Evolutionary conservation across 169 alveolate species (phyloP).

Genomic region (Theileria annulata): DNA sequence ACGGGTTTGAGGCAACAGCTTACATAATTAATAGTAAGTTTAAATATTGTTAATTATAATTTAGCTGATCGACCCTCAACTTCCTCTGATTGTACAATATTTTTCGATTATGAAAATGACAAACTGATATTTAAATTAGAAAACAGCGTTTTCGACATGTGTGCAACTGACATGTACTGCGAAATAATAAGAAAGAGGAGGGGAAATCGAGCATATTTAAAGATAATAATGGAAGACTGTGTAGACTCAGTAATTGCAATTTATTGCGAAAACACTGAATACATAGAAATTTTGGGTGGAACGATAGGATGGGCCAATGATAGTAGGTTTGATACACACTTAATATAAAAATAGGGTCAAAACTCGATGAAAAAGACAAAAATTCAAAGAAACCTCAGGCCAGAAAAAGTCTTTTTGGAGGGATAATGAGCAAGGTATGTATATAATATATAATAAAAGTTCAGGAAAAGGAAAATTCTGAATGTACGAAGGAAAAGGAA

Average conservation of each 20-base stretch:
- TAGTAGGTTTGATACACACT: neutral
- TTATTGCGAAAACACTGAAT: slow-evolving; percentile 27
- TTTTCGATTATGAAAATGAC: slow-evolving; percentile 46
- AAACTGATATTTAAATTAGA: slow-evolving; percentile 33
- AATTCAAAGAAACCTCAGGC: neutral
- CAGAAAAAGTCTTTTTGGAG: neutral
- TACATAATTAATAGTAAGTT: slow-evolving; percentile 49
- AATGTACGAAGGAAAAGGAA: neutral
- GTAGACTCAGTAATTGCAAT: slow-evolving; percentile 45
- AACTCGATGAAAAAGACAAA: neutral
- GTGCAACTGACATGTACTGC: slow-evolving; percentile 38
- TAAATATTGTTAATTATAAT: neutral
- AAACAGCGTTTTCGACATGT: slow-evolving; percentile 36
- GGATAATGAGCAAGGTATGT: neutral
- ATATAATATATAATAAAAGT: neutral
- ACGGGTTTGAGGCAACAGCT: slow-evolving; percentile 63
- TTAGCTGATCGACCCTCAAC: slow-evolving; percentile 56
- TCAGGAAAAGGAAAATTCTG: neutral
- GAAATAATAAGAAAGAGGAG: slow-evolving; percentile 49
- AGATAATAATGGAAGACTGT: slow-evolving; percentile 20
- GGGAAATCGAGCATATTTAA: slow-evolving; percentile 46
- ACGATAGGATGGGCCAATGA: slow-evolving; percentile 56
- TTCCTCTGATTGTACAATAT: slow-evolving; percentile 42
- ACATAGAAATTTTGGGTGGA: slow-evolving; percentile 55
- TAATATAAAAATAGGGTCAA: neutral